Percentiles rank a stretch among this genome's conserved stretches.
Conservation (phyloP, 2,329 filamentous ascomycete genomes). For the Purpureocillium takamizusanense region DNA sequence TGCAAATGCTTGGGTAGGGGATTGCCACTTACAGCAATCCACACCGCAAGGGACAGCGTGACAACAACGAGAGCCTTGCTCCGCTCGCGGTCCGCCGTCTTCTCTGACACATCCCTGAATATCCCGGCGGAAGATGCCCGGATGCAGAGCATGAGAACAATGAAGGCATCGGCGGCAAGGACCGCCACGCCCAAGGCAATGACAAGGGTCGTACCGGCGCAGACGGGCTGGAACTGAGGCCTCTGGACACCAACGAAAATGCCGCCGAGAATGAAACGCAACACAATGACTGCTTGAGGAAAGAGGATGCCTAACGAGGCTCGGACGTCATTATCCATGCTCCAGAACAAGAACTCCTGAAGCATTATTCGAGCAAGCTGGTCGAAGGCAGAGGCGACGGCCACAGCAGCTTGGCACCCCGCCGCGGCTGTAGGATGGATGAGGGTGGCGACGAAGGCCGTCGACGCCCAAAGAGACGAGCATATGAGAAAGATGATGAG, state of each 20-base stretch:
- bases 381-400: conserved; percentile 46
- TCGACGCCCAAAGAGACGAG: conserved; percentile 43
- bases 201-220: conserved; percentile 36
- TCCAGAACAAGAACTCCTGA: conserved; percentile 46
- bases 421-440: conserved; percentile 31
- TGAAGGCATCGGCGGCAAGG: conserved; percentile 34
- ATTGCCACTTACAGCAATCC: conserved; percentile 40
- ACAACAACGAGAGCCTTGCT: conserved; percentile 32
- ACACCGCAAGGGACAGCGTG: conserved; percentile 37
- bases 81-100: conserved; percentile 15
- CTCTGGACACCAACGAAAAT: conserved; percentile 47
- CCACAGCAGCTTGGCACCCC: conserved; percentile 42
- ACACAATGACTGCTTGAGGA: conserved; percentile 36
- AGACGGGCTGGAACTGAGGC: conserved; percentile 41
- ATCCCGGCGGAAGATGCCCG: conserved; percentile 29
- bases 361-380: conserved; percentile 44
- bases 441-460: conserved; percentile 40
- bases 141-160: conserved; percentile 32
- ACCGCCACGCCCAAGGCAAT: conserved; percentile 35
- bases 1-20: background rate
- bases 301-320: conserved; percentile 27
- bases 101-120: conserved; percentile 20
- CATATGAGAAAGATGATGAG: conserved; percentile 45
- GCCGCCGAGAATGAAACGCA: conserved; percentile 42
- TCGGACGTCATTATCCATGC: conserved; percentile 29